Conservation (phyloP, 257 asterid genomes). For the Solanum neorickii region DNA sequence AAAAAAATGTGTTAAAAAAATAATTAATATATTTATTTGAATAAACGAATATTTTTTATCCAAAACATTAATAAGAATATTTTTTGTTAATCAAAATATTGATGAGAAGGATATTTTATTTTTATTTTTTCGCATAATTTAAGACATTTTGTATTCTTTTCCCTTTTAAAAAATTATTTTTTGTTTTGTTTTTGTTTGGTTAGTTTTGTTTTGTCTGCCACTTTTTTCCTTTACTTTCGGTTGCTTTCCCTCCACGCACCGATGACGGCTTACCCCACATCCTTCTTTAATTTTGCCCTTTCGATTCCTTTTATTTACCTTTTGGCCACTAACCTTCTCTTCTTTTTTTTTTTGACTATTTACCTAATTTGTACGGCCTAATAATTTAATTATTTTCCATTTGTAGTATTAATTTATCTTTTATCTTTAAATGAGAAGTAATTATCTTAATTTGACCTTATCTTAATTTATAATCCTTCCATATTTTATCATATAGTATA, state of each 20-base stretch:
- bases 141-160: no score
- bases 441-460: background rate
- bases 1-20: no score
- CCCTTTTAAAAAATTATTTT: no score
- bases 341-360: background rate
- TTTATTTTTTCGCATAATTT: no score
- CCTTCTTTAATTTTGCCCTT: background rate
- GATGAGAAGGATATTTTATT: no score
- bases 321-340: background rate
- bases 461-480: background rate
- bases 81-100: no score
- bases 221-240: constrained; percentile 1
- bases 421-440: background rate
- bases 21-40: no score
- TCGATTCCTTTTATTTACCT: background rate
- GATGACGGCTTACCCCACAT: background rate
- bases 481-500: background rate
- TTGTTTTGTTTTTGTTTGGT: background rate
- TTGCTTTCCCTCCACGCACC: constrained; percentile 15
- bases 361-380: background rate
- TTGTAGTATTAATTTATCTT: background rate
- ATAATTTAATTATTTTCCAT: background rate
- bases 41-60: no score
- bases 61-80: no score
- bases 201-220: constrained; percentile 12